A percentile compares a stretch with the other conserved stretches of the same genome.
Evolutionary conservation across 352 stramenopile genomes (phyloP).

Genomic region (Phytophthora kernoviae): DNA sequence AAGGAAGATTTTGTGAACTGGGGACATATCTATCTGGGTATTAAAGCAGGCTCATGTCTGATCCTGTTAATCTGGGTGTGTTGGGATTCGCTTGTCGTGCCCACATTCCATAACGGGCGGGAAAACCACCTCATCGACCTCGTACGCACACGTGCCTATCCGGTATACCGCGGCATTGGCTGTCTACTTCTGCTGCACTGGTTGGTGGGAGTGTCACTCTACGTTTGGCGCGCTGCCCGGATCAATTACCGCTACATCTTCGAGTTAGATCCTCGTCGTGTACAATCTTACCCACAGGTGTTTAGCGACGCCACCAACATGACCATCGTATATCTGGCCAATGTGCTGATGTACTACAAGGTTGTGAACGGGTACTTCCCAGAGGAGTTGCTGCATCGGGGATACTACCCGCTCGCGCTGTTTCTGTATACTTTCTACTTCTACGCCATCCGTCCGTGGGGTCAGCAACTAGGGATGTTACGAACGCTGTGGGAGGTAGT

Average conservation of each 20-base stretch:
- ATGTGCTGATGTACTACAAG: conserved; percentile 98
- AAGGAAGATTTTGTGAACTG: conserved; percentile 78
- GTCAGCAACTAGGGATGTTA: conserved; percentile 84
- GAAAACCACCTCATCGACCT: conserved; percentile 82
- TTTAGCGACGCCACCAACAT: conserved; percentile 97
- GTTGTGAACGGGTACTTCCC: conserved; percentile 89
- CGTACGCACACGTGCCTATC: conserved; percentile 85
- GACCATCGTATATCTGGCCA: conserved; percentile 94
- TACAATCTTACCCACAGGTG: conserved; percentile 88
- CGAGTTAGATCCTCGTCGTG: conserved; percentile 89
- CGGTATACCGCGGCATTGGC: conserved; percentile 95
- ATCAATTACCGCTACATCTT: conserved; percentile 98
- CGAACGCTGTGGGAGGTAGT: conserved; percentile 91
- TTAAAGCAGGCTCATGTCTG: conserved; percentile 82
- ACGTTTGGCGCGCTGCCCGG: conserved; percentile 89
- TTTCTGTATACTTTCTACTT: conserved; percentile 94
- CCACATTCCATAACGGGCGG: conserved; percentile 65
- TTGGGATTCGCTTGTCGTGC: conserved; percentile 94
- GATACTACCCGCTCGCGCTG: conserved; percentile 93
- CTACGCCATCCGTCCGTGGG: conserved; percentile 90
- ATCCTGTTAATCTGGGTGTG: conserved; percentile 93
- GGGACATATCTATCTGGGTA: conserved; percentile 84
- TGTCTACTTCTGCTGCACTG: conserved; percentile 96
- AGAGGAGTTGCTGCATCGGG: conserved; percentile 78
- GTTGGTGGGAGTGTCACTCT: conserved; percentile 92